A percentile compares a stretch with the other conserved stretches of the same genome.
Evolutionary conservation across 306 rosid species (phyloP).

Genomic region (Corylus heterophylla): DNA sequence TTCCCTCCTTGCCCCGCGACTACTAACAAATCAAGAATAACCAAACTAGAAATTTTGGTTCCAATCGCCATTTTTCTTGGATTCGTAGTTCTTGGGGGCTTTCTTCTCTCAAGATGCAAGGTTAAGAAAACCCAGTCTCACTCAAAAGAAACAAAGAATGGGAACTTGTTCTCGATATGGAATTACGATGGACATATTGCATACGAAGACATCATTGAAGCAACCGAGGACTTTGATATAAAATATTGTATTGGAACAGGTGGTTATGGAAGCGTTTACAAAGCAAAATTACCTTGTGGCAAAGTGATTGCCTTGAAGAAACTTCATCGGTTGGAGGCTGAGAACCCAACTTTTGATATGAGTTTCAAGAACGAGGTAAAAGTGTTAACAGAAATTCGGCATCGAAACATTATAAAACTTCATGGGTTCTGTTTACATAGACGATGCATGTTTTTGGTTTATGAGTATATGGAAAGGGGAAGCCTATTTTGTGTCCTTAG

Average conservation of each 20-base stretch:
- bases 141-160: not conserved
- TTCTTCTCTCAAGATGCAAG: not conserved
- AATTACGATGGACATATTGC: not conserved
- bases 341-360: not conserved
- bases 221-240: not conserved
- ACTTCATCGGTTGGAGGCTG: not conserved
- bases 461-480: conserved; percentile 27
- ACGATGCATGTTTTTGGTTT: conserved; percentile 21
- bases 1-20: not conserved
- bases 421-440: conserved; percentile 25
- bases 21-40: not conserved
- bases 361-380: conserved; percentile 19
- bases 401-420: conserved; percentile 18
- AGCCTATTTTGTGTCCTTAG: conserved; percentile 7
- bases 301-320: conserved; percentile 27
- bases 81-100: not conserved
- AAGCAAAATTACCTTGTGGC: conserved; percentile 8
- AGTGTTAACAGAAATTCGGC: conserved; percentile 8
- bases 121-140: not conserved
- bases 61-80: not conserved
- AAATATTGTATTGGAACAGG: conserved; percentile 20
- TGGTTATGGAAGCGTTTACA: not conserved
- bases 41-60: not conserved
- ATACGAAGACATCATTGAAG: not conserved
- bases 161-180: not conserved